These are phyloP conservation scores for Diaporthe nobilis DNA, from an alignment of 2,329 filamentous ascomycete genomes.

Conservation along the genomic window DNA sequence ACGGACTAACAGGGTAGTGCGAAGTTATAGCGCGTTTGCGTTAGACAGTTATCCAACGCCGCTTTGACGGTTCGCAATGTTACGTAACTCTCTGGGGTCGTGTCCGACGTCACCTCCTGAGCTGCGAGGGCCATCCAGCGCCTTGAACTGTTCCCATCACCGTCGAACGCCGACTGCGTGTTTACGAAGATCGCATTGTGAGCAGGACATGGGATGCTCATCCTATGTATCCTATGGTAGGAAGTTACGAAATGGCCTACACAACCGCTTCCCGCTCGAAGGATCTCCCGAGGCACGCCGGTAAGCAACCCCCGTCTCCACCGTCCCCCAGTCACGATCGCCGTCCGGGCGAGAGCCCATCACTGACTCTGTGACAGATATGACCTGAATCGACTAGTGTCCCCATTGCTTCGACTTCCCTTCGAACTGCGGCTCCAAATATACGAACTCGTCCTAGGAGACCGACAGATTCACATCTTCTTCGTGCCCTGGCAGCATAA, in stretches of 20 bases:
- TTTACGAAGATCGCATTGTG: not conserved
- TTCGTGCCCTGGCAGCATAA: constrained; percentile 49
- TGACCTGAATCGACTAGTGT: constrained; percentile 46
- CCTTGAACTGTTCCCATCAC: not conserved
- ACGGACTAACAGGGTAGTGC: not conserved
- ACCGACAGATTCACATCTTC: constrained; percentile 53
- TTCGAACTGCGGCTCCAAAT: constrained; percentile 53
- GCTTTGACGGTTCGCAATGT: not conserved
- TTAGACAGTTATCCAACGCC: not conserved
- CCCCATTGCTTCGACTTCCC: constrained; percentile 51
- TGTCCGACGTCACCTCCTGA: not conserved
- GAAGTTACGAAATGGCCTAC: constrained; percentile 38
- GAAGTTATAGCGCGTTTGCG: rapidly evolving
- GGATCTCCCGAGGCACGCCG: constrained; percentile 39
- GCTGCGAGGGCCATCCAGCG: not conserved
- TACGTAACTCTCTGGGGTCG: not conserved
- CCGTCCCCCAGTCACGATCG: not conserved
- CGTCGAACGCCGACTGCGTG: not conserved
- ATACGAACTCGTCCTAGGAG: constrained; percentile 50
- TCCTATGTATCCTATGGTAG: constrained; percentile 25
- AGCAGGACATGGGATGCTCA: constrained; percentile 33
- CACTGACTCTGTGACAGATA: constrained; percentile 43
- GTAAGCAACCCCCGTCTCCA: not conserved
- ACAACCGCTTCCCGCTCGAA: constrained; percentile 33
- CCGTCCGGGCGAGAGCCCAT: not conserved